phyloP scores from a whole-genome alignment of 345 rosid genomes.

The Citrus hindsii region DNA sequence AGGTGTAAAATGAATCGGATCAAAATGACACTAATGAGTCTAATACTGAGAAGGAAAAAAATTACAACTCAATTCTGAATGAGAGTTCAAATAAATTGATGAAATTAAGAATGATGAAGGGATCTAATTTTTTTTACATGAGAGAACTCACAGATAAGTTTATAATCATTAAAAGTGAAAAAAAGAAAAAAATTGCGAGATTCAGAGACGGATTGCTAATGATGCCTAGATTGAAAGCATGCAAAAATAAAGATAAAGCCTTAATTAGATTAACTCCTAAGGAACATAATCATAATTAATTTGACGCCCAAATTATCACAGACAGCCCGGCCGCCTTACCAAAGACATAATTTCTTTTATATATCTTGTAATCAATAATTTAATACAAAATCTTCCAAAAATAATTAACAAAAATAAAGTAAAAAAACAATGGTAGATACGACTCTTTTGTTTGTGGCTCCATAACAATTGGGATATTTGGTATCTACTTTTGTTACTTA shows the following conservation, averaged over 20 bases:
- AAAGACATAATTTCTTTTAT: neutral
- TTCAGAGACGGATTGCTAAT: neutral
- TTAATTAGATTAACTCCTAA: neutral
- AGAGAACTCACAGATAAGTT: neutral
- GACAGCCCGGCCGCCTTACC: neutral
- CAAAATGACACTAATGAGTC: neutral
- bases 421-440: neutral
- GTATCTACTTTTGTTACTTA: neutral
- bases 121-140: too few relatives aligned
- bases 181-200: neutral
- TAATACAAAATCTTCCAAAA: neutral
- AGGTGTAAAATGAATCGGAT: neutral
- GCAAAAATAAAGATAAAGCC: neutral
- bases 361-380: neutral
- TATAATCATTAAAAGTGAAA: neutral
- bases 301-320: neutral
- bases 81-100: too few relatives aligned
- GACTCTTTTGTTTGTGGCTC: neutral
- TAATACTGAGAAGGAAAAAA: rapidly evolving
- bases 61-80: rapidly evolving
- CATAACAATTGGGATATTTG: neutral
- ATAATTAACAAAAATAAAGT: neutral
- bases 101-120: neutral
- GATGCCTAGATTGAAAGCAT: neutral
- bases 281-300: neutral